Conservation (phyloP, 1,139 yeast species). For the Entelexis sorbosivorans region DNA sequence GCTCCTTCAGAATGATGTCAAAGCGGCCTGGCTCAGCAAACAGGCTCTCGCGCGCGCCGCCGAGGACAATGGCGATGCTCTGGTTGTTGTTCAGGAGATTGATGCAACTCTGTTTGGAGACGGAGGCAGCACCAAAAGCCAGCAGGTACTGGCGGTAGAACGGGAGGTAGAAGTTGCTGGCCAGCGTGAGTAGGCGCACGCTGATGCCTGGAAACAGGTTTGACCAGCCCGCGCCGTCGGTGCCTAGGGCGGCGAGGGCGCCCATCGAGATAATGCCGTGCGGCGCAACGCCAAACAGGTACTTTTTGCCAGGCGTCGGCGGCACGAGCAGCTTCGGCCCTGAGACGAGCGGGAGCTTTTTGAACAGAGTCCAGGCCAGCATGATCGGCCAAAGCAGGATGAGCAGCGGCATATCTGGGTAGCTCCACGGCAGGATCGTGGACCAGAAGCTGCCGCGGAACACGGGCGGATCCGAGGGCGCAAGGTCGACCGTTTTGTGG, state of each 20-base stretch:
- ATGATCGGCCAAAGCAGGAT: slow-evolving; percentile 6
- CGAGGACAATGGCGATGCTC: slow-evolving; percentile 81
- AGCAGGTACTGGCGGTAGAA: slow-evolving; percentile 76
- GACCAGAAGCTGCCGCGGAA: background rate
- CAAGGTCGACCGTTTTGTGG: slow-evolving; percentile 60
- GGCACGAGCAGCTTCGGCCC: slow-evolving; percentile 31
- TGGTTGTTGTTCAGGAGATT: slow-evolving; percentile 49
- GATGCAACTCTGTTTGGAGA: slow-evolving; percentile 61
- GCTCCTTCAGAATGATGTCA: slow-evolving; percentile 58
- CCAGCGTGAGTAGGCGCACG: slow-evolving; percentile 64
- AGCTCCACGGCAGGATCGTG: slow-evolving; percentile 4
- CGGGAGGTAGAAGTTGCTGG: slow-evolving; percentile 80
- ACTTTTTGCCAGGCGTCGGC: slow-evolving; percentile 35
- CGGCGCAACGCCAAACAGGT: slow-evolving; percentile 90
- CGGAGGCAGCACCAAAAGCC: slow-evolving; percentile 76
- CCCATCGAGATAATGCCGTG: slow-evolving; percentile 95
- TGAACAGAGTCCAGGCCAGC: slow-evolving; percentile 1
- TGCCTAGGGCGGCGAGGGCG: slow-evolving; percentile 73
- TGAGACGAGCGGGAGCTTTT: slow-evolving; percentile 10
- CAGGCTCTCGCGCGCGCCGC: slow-evolving; percentile 89
- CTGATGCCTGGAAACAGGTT: slow-evolving; percentile 71
- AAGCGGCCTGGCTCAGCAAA: slow-evolving; percentile 51
- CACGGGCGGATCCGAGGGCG: slow-evolving; percentile 36
- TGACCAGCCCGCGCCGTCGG: slow-evolving; percentile 65
- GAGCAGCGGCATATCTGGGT: slow-evolving; percentile 8